phyloP scores from a whole-genome alignment of 2,329 filamentous ascomycete species.

The Cadophora sp. region DNA sequence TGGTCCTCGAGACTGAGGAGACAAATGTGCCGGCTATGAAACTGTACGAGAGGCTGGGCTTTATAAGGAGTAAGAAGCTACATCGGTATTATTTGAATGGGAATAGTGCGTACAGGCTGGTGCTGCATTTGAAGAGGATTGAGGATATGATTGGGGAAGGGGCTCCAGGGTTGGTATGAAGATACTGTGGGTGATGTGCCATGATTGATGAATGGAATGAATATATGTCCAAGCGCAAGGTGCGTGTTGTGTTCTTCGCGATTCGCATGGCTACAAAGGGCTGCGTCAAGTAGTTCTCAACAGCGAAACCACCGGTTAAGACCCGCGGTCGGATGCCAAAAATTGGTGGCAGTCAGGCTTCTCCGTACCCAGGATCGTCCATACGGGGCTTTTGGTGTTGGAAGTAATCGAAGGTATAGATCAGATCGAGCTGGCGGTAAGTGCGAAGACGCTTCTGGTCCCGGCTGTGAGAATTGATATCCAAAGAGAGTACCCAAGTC shows the following conservation, averaged over 20 bases:
- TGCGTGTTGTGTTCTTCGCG: not conserved
- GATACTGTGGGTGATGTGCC: not conserved
- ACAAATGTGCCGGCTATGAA: constrained; percentile 89
- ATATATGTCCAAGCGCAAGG: not conserved
- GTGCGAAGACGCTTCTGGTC: too few relatives aligned
- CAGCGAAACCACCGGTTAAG: too few relatives aligned
- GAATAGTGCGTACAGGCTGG: constrained; percentile 89
- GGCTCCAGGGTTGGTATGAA: not conserved
- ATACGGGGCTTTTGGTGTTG: too few relatives aligned
- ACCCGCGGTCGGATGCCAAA: too few relatives aligned
- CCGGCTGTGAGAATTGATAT: too few relatives aligned
- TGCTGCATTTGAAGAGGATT: constrained; percentile 61
- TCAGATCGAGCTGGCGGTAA: too few relatives aligned
- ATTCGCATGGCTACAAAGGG: not conserved
- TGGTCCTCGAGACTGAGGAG: constrained; percentile 95
- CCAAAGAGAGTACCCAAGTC: too few relatives aligned
- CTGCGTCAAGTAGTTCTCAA: not conserved
- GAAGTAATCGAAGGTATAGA: too few relatives aligned
- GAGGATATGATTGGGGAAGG: constrained; percentile 39
- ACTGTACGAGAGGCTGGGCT: constrained; percentile 91
- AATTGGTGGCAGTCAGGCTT: too few relatives aligned
- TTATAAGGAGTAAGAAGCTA: constrained; percentile 88
- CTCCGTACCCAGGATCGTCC: too few relatives aligned
- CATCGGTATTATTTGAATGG: constrained; percentile 97
- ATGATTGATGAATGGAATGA: constrained; percentile 4